Evolutionary conservation across 2,329 filamentous ascomycete species (phyloP), one percentile per base, ranked within the genome.

Genomic region (Ceratocystiopsis brevicomis): DNA sequence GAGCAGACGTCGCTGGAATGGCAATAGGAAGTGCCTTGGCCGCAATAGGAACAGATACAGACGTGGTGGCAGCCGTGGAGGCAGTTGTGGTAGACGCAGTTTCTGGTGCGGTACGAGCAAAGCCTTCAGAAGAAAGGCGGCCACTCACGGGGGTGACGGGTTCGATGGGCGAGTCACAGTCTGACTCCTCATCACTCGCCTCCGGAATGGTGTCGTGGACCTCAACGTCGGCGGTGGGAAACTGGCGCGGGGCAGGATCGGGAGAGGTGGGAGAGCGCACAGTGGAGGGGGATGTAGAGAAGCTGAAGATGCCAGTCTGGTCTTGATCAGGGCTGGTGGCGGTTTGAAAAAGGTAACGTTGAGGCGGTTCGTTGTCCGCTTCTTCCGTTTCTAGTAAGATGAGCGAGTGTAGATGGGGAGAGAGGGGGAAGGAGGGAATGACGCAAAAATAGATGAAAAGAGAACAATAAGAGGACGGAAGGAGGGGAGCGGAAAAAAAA

Each of bases 71-170:
- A 2, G 25, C 25, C 10, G 25, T 30, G 8, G 25, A 30, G 25
- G 25, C 10, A 2, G 25, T 30, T 15, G 18, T 2, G 9, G 12
- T 32, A 6, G 47, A 39, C 12, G 38, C 44, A 8, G 52, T 40
- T n/a, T 54, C 52, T 19, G 50, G 40, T 41, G 63, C 61, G 47
- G 63, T 54, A 34, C 60, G 57, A 40, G 61, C 61, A 48, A 75
- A 73, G 9, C 41, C 38, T 49, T 73, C 69, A 45, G 68, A 66
- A 39, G 71, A 73, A 52, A 70, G 66, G 48, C 68, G 65, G 51
- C 62, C 63, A 52, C 73, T 76, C 47, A 73, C 67, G 40, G 74
- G 75, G 18, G 74, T 78, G 45, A 73, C 62, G 38, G 74, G 74
- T 50, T 78, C 74, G 59, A 70, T 68, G 44, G 64, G 61, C 19